These are phyloP conservation scores for Termitomyces sp. DNA, from an alignment of 768 basidiomycete species.

Conservation along the genomic window DNA sequence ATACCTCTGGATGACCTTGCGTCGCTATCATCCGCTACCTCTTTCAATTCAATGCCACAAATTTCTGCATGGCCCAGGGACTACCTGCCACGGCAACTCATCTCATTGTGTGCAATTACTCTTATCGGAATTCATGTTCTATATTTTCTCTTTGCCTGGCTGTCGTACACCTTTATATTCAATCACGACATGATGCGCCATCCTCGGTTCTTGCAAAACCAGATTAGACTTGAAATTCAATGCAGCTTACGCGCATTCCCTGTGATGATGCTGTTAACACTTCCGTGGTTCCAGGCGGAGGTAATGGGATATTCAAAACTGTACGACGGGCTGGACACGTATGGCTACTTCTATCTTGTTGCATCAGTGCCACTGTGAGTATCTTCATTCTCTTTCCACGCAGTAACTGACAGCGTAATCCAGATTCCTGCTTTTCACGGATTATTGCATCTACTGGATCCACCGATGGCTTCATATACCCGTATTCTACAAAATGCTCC, in stretches of 20 bases:
- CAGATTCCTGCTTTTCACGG: constrained; percentile 83
- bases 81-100: constrained; percentile 69
- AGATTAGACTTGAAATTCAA: constrained; percentile 77
- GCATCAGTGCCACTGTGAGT: constrained; percentile 67
- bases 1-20: constrained; percentile 32
- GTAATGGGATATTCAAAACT: constrained; percentile 78
- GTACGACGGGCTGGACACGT: constrained; percentile 75
- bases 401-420: neutral
- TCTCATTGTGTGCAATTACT: constrained; percentile 70
- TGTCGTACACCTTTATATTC: constrained; percentile 85
- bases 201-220: constrained; percentile 88
- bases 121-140: constrained; percentile 76
- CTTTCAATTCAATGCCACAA: constrained; percentile 24
- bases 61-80: constrained; percentile 83
- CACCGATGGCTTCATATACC: constrained; percentile 89
- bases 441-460: constrained; percentile 95
- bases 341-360: constrained; percentile 70
- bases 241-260: constrained; percentile 76
- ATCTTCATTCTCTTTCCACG: neutral
- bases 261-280: constrained; percentile 71
- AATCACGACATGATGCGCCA: constrained; percentile 95
- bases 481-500: constrained; percentile 79
- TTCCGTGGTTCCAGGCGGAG: constrained; percentile 94
- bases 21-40: constrained; percentile 20
- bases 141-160: constrained; percentile 84